These are phyloP conservation scores for Candida montana DNA, from an alignment of 805 yeast species.

Conservation along the genomic window DNA sequence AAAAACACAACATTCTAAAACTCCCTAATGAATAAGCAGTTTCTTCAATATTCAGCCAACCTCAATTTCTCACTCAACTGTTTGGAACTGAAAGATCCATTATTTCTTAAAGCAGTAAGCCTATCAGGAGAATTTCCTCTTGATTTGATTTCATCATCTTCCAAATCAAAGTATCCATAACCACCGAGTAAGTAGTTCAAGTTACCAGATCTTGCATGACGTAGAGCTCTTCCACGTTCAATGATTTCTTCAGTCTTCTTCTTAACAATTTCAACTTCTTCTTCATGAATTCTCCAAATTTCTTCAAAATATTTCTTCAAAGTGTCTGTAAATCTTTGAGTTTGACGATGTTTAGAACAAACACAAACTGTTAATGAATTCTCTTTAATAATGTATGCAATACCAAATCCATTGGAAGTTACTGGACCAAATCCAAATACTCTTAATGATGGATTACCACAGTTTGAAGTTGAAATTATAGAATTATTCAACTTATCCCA, in stretches of 20 bases:
- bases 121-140: slow-evolving; percentile 27
- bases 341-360: slow-evolving; percentile 85
- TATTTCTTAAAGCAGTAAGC: slow-evolving; percentile 15
- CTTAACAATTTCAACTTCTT: slow-evolving; percentile 15
- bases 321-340: slow-evolving; percentile 68
- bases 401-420: slow-evolving; percentile 85
- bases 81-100: slow-evolving; percentile 20
- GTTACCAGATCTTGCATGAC: slow-evolving; percentile 28
- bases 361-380: slow-evolving; percentile 77
- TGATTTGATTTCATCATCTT: slow-evolving; percentile 56
- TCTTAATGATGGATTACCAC: slow-evolving; percentile 87
- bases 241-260: slow-evolving; percentile 8
- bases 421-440: slow-evolving; percentile 92
- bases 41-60: slow-evolving; percentile 24
- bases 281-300: slow-evolving; percentile 44
- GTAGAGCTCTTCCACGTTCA: slow-evolving; percentile 20
- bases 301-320: slow-evolving; percentile 58
- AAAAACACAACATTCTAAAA: no score
- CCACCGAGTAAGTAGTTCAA: slow-evolving; percentile 60
- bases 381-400: slow-evolving; percentile 81
- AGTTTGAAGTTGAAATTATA: slow-evolving; percentile 76
- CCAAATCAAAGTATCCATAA: slow-evolving; percentile 77
- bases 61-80: slow-evolving; percentile 25
- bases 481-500: slow-evolving; percentile 85
- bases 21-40: no score